phyloP scores from a whole-genome alignment of 2,329 filamentous ascomycete species.

The Arachnopeziza araneosa region DNA sequence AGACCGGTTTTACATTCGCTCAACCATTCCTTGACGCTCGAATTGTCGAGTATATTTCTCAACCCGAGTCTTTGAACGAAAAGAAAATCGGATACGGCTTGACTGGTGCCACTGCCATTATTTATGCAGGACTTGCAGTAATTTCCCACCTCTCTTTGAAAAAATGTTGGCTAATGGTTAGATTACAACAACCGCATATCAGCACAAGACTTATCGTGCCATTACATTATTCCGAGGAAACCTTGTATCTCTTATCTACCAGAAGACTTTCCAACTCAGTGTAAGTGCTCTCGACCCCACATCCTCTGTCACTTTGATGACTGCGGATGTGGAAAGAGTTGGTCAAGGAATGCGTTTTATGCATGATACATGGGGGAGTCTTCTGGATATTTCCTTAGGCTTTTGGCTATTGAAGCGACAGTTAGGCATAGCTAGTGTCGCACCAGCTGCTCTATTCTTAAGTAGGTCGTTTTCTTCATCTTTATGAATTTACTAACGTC shows the following conservation, averaged over 20 bases:
- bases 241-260: constrained; percentile 43
- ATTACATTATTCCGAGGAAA: constrained; percentile 38
- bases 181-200: constrained; percentile 25
- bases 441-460: constrained; percentile 16
- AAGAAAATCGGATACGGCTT: constrained; percentile 18
- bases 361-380: constrained; percentile 36
- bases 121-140: constrained; percentile 18
- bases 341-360: constrained; percentile 20
- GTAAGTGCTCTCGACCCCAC: constrained; percentile 28
- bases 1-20: constrained; percentile 18
- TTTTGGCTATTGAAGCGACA: constrained; percentile 27
- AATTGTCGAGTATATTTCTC: constrained; percentile 18
- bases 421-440: constrained; percentile 24
- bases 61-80: neutral
- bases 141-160: neutral
- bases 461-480: neutral
- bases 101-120: constrained; percentile 13
- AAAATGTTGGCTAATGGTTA: neutral
- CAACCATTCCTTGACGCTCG: constrained; percentile 16
- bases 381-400: neutral
- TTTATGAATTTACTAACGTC: constrained; percentile 7
- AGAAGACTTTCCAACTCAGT: constrained; percentile 36
- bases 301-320: constrained; percentile 38
- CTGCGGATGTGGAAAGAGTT: constrained; percentile 31
- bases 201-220: constrained; percentile 30